phyloP scores from a whole-genome alignment of 2,329 filamentous ascomycete genomes.

The Furcasterigmium furcatum region DNA sequence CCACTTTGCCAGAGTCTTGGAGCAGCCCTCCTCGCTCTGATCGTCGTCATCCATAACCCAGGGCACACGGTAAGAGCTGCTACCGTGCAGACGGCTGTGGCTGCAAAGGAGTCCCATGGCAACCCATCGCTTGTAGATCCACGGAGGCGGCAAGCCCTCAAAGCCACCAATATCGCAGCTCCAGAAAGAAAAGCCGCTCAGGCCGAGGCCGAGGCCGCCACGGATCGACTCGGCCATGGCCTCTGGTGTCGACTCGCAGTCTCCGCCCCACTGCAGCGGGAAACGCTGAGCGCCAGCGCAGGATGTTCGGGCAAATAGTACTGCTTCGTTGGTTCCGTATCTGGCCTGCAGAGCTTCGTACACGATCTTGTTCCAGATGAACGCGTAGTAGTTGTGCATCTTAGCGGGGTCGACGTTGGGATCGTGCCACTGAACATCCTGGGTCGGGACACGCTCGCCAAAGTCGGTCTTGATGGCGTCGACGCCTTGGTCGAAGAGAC shows the following conservation, averaged over 20 bases:
- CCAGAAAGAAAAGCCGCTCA: conserved; percentile 67
- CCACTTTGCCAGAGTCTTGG: conserved; percentile 42
- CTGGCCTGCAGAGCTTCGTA: conserved; percentile 61
- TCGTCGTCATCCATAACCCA: conserved; percentile 69
- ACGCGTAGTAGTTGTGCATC: conserved; percentile 80
- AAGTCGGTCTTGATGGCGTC: conserved; percentile 76
- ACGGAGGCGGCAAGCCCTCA: conserved; percentile 63
- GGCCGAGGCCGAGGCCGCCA: conserved; percentile 60
- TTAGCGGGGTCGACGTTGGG: conserved; percentile 52
- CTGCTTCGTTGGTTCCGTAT: conserved; percentile 50
- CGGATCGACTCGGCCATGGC: conserved; percentile 70
- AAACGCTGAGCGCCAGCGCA: conserved; percentile 67
- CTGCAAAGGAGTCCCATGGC: conserved; percentile 70
- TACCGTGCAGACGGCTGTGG: conserved; percentile 69
- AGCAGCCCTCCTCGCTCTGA: conserved; percentile 50
- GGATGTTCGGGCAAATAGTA: conserved; percentile 64
- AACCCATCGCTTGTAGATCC: conserved; percentile 76
- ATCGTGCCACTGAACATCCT: conserved; percentile 64
- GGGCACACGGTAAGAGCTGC: conserved; percentile 68
- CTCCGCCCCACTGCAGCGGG: conserved; percentile 70
- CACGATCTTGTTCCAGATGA: conserved; percentile 67
- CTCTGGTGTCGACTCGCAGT: conserved; percentile 71
- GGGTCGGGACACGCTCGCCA: conserved; percentile 66
- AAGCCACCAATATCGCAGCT: conserved; percentile 70
- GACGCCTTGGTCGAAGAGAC: conserved; percentile 65